Evolutionary conservation across 2,329 filamentous ascomycete species (phyloP), one percentile per base, ranked within the genome.

Genomic region (Cladosporium sp.): DNA sequence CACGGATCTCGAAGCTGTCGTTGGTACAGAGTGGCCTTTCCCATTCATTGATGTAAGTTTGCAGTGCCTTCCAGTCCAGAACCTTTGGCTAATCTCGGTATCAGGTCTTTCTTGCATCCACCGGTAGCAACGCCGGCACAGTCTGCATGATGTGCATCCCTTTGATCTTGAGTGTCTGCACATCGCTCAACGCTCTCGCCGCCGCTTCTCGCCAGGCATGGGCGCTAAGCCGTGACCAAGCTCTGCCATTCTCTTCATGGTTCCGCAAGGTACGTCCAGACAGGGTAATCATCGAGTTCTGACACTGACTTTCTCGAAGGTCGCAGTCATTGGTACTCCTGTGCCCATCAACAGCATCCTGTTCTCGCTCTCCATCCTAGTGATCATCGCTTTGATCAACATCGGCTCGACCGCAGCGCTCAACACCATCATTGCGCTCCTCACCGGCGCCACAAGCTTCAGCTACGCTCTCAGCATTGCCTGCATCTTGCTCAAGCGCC

Each of bases 341-440:
- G 42, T 50, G 19, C 62, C 62, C 1, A 50, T 58, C 13, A 61
- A 63, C 41, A 54, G 60, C 4, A 55, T 64, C 38, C 47, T 62
- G 22, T 39, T 58, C 29, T 57, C 62, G 4, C 57, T 54, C 41
- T 47, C 47, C 6, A 55, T 64, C 51, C 58, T 55, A 9, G 22
- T 60, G 18, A 34, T 63, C 18, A 52, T 64, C 24, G 56, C 56
- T 11, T 38, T 63, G 22, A 60, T 64, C 56, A 58, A 62, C 19
- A 53, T 63, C 19, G 61, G 43, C 9, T 63, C 63, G n/a, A 69
- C 69, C 49, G 70, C 39, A 13, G 37, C 45, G 3, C 36, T 60
- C 56, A 68, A 68, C 51, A 61, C 65, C 47, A 59, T 72, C 49
- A 66, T 71, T 29, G 70, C 68, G 1, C 63, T 73, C 11, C 64